Percentiles rank a stretch among this genome's conserved stretches.
Evolutionary conservation across 1,284 basidiomycete genomes (phyloP).

Genomic region (Prillingera fragicola): DNA sequence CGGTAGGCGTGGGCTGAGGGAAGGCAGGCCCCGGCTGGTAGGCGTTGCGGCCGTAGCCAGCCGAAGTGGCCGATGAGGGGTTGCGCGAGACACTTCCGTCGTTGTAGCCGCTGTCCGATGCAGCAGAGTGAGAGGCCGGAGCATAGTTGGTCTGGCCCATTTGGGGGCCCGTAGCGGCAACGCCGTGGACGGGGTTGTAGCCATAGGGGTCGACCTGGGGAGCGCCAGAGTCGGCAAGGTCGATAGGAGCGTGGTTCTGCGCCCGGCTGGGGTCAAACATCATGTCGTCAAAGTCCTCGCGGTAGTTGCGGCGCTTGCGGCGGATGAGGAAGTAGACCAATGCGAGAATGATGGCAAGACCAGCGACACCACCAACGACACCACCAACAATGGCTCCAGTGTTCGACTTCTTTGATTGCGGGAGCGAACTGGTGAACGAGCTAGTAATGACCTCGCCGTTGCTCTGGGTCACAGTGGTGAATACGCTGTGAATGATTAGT

Average conservation of each 20-base stretch:
- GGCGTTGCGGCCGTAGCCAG: not conserved
- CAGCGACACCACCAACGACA: slow-evolving; percentile 45
- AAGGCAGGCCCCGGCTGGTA: not conserved
- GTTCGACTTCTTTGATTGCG: too few relatives aligned
- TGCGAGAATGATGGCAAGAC: slow-evolving; percentile 32
- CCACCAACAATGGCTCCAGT: slow-evolving; percentile 46
- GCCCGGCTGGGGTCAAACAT: slow-evolving; percentile 45
- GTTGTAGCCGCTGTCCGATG: slow-evolving; percentile 30
- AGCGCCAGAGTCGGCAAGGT: slow-evolving; percentile 34
- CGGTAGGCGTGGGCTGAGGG: slow-evolving; percentile 4
- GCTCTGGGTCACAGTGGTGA: too few relatives aligned
- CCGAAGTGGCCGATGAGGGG: too few relatives aligned
- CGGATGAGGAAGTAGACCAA: slow-evolving; percentile 37
- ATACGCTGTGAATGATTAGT: too few relatives aligned
- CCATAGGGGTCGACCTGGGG: slow-evolving; percentile 43
- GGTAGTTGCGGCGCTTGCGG: slow-evolving; percentile 34
- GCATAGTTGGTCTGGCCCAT: slow-evolving; percentile 36
- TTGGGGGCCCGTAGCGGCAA: slow-evolving; percentile 30
- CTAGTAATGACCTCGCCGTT: too few relatives aligned
- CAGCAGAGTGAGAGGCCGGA: slow-evolving; percentile 2
- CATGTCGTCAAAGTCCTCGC: slow-evolving; percentile 47
- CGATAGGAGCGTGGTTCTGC: slow-evolving; percentile 37
- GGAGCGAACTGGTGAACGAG: too few relatives aligned
- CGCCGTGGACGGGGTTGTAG: slow-evolving; percentile 23
- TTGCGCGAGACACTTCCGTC: slow-evolving; percentile 18